phyloP scores from a whole-genome alignment of 306 rosid species.

The Ceratonia siliqua region DNA sequence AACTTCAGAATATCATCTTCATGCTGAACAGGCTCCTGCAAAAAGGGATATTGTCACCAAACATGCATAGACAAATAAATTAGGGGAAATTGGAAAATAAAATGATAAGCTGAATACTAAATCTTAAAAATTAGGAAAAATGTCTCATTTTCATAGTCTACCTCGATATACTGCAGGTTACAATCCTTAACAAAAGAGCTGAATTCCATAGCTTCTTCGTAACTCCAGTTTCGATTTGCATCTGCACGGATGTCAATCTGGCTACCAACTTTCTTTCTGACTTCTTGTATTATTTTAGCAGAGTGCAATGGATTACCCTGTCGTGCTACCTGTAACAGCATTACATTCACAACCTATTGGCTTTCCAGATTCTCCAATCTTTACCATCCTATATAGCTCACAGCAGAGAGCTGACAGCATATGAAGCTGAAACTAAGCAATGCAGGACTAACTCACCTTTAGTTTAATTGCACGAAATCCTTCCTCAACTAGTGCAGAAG shows the following conservation, averaged over 20 bases:
- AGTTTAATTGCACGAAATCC: conserved; percentile 89
- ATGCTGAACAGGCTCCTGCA: conserved; percentile 85
- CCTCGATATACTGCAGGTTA: conserved; percentile 88
- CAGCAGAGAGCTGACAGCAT: conserved; percentile 22
- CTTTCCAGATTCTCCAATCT: conserved; percentile 26
- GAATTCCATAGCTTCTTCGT: conserved; percentile 81
- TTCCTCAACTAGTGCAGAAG: conserved; percentile 65
- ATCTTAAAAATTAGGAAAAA: conserved; percentile 4
- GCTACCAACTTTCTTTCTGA: conserved; percentile 78
- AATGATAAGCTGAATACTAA: not conserved
- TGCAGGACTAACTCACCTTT: conserved; percentile 53
- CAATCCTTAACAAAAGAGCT: conserved; percentile 76
- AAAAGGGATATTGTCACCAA: conserved; percentile 28
- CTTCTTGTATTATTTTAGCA: conserved; percentile 70
- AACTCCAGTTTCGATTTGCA: conserved; percentile 90
- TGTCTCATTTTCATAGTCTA: conserved; percentile 32
- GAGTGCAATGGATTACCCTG: conserved; percentile 63
- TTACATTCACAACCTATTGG: conserved; percentile 27
- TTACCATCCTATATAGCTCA: conserved; percentile 14
- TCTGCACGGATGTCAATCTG: conserved; percentile 75
- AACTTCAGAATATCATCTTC: conserved; percentile 78
- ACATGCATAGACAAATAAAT: not conserved
- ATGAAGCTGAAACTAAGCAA: conserved; percentile 12
- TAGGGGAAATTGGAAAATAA: not conserved
- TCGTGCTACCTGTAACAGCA: conserved; percentile 74